phyloP scores from a whole-genome alignment of 176 grass and related monocot species.

The Aegilops sharonensis region DNA sequence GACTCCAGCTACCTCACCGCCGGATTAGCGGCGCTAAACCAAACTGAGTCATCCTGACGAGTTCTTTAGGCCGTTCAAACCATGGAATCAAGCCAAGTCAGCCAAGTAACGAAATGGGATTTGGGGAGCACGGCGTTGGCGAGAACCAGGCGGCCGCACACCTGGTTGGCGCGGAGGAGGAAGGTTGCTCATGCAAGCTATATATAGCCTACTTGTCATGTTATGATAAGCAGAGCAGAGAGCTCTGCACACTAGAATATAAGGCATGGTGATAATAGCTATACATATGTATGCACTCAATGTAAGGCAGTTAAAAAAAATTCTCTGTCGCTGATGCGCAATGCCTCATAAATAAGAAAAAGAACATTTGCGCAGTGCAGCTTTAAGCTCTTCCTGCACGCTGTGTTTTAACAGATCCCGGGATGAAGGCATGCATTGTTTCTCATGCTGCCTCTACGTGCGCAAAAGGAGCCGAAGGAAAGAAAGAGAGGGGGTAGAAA shows the following conservation, averaged over 20 bases:
- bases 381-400: not conserved
- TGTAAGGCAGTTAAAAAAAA: too few species aligned
- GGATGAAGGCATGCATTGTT: not conserved
- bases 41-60: not conserved
- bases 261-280: too few species aligned
- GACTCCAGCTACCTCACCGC: not conserved
- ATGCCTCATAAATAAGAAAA: too few species aligned
- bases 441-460: not conserved
- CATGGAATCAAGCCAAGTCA: not conserved
- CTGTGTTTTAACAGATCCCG: not conserved
- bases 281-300: too few species aligned
- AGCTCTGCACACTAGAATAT: too few species aligned
- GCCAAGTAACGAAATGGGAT: conserved; percentile 8
- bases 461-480: not conserved
- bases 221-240: conserved; percentile 37
- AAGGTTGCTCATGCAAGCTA: conserved; percentile 24
- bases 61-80: conserved; percentile 22
- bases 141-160: conserved; percentile 1
- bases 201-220: conserved; percentile 35
- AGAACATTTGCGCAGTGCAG: too few species aligned
- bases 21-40: not conserved
- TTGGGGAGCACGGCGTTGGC: not conserved
- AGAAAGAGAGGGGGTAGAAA: not conserved
- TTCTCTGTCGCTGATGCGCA: too few species aligned
- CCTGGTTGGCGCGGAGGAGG: conserved; percentile 10